Evolutionary conservation across 805 yeast genomes (phyloP).

Genomic region (Candida caryicola): DNA sequence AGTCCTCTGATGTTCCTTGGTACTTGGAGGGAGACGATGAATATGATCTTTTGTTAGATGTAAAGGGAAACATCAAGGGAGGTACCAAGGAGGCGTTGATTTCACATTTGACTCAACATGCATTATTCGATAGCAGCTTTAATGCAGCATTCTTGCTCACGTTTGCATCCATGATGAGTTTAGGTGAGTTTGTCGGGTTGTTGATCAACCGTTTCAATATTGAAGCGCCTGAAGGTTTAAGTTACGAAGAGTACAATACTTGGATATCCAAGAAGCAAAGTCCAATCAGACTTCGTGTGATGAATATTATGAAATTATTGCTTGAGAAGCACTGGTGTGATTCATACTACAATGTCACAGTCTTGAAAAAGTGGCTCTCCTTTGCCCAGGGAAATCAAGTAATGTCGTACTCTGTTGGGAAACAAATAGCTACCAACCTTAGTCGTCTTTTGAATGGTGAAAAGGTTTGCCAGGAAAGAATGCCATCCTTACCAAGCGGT

Average conservation of each 20-base stretch:
- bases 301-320: constrained; percentile 63
- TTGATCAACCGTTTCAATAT: constrained; percentile 64
- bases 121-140: constrained; percentile 57
- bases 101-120: constrained; percentile 77
- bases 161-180: constrained; percentile 69
- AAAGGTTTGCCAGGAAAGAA: constrained; percentile 22
- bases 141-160: constrained; percentile 70
- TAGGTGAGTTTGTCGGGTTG: constrained; percentile 57
- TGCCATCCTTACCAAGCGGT: constrained; percentile 24
- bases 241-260: constrained; percentile 72
- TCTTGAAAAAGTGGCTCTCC: constrained; percentile 33
- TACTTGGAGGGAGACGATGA: constrained; percentile 67
- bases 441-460: constrained; percentile 30
- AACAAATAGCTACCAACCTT: constrained; percentile 23
- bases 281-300: constrained; percentile 64
- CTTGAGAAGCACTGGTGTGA: constrained; percentile 70
- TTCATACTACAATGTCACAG: constrained; percentile 49
- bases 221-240: constrained; percentile 83
- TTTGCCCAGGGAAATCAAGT: constrained; percentile 23
- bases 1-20: constrained; percentile 59
- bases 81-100: constrained; percentile 78
- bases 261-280: constrained; percentile 73
- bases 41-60: constrained; percentile 53
- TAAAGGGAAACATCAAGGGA: constrained; percentile 73
- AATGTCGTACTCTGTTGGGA: constrained; percentile 27